These are phyloP conservation scores for Borovskyia barvae DNA, from an alignment of 208 protist genomes.

Conservation along the genomic window DNA sequence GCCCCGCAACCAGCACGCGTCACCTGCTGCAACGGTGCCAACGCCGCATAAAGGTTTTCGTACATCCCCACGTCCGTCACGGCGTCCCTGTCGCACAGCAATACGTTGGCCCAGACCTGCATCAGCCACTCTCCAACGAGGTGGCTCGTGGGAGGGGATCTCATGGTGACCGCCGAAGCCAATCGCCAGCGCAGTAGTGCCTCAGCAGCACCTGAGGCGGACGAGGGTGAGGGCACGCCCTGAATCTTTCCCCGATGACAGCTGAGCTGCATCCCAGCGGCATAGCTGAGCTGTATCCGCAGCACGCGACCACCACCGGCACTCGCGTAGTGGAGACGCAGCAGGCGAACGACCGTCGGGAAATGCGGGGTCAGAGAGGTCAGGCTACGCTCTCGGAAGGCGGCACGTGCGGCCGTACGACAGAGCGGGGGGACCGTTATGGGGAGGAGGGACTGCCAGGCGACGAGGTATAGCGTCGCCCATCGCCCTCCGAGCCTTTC, in stretches of 20 bases:
- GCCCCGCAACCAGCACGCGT: neutral
- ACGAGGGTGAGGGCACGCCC: too few species aligned
- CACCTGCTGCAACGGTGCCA: slow-evolving; percentile 16
- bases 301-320: slow-evolving; percentile 16
- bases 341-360: slow-evolving; percentile 9
- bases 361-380: neutral
- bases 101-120: slow-evolving; percentile 16
- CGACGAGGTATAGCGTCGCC: neutral
- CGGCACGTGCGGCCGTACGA: neutral
- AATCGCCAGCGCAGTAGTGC: too few species aligned
- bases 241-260: too few species aligned
- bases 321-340: slow-evolving; percentile 23
- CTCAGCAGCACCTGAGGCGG: neutral
- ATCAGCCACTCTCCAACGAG: slow-evolving; percentile 9
- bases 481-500: neutral
- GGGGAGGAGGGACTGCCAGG: slow-evolving; percentile 17
- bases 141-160: neutral
- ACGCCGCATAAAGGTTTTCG: slow-evolving; percentile 15
- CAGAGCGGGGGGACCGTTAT: slow-evolving; percentile 20
- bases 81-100: slow-evolving; percentile 17
- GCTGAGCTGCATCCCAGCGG: neutral
- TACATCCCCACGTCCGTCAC: slow-evolving; percentile 24
- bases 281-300: slow-evolving; percentile 14
- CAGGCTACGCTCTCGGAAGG: slow-evolving; percentile 14
- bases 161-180: too few species aligned